Evolutionary conservation across 768 basidiomycete species (phyloP).

Genomic region (Gloeostereum incarnatum): DNA sequence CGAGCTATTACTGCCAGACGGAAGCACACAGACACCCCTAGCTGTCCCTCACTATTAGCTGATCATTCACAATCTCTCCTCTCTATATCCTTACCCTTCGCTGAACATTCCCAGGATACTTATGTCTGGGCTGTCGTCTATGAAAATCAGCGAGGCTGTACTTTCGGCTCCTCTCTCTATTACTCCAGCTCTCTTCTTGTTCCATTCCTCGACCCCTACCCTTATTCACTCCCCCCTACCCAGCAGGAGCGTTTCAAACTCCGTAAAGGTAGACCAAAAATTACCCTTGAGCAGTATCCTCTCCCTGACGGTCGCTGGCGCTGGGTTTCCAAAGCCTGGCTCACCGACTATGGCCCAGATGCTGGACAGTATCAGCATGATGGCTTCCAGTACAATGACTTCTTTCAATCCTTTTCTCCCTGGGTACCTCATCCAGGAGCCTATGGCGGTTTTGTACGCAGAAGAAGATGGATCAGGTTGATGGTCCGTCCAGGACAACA

Average conservation of each 20-base stretch:
- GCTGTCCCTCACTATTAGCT: too few relatives aligned
- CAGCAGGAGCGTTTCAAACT: too few relatives aligned
- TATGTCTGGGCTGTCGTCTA: constrained; percentile 50
- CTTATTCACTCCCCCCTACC: constrained; percentile 22
- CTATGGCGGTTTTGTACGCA: too few relatives aligned
- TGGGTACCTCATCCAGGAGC: too few relatives aligned
- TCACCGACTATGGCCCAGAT: constrained; percentile 52
- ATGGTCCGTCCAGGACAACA: too few relatives aligned
- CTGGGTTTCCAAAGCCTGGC: constrained; percentile 47
- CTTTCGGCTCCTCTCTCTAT: constrained; percentile 37
- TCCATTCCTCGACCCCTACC: constrained; percentile 12
- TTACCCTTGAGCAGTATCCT: constrained; percentile 35
- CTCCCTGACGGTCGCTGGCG: constrained; percentile 49
- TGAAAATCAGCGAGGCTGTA: constrained; percentile 53
- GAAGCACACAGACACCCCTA: too few relatives aligned
- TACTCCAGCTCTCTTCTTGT: constrained; percentile 40
- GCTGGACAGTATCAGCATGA: constrained; percentile 43
- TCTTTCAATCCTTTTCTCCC: too few relatives aligned
- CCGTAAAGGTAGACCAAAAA: too few relatives aligned
- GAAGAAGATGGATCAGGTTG: too few relatives aligned
- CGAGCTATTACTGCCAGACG: too few relatives aligned
- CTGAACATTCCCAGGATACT: constrained; percentile 18
- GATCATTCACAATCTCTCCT: too few relatives aligned
- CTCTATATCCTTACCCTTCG: too few relatives aligned
- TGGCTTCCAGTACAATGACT: constrained; percentile 55